Percentiles rank a stretch among this genome's conserved stretches.
These are phyloP conservation scores for Microsporum canis DNA, from an alignment of 2,329 filamentous ascomycete genomes.

Conservation along the genomic window DNA sequence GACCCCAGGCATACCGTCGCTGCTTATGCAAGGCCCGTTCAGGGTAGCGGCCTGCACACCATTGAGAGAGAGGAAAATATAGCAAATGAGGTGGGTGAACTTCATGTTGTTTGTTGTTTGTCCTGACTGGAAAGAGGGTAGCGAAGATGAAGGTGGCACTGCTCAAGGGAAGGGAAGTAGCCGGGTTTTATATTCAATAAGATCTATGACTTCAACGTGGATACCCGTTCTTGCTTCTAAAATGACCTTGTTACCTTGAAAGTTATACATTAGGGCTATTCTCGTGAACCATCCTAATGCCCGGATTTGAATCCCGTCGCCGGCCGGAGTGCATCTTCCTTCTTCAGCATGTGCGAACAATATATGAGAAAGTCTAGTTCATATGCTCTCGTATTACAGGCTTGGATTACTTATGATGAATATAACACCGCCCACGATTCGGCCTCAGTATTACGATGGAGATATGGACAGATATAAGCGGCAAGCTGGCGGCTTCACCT, in stretches of 20 bases:
- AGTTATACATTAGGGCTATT: neutral
- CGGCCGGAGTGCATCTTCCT: neutral
- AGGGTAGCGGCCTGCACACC: neutral
- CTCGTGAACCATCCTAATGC: neutral
- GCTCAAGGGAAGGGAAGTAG: neutral
- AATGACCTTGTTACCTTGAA: neutral
- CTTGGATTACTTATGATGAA: neutral
- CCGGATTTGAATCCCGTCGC: neutral
- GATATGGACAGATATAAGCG: neutral
- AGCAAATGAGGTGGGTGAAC: neutral
- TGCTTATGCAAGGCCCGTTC: conserved; percentile 3
- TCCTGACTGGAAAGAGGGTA: neutral
- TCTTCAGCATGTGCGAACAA: neutral
- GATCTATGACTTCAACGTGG: neutral
- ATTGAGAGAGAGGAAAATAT: neutral
- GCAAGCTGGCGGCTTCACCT: neutral
- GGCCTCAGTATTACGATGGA: neutral
- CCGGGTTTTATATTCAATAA: neutral
- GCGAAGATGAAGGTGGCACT: neutral
- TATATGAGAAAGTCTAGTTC: neutral
- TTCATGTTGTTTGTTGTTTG: neutral
- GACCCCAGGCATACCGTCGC: neutral
- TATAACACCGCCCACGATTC: neutral
- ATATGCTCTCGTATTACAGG: neutral
- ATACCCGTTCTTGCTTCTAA: neutral